Evolutionary conservation across 768 basidiomycete genomes (phyloP).

Genomic region (Collybia sp.): DNA sequence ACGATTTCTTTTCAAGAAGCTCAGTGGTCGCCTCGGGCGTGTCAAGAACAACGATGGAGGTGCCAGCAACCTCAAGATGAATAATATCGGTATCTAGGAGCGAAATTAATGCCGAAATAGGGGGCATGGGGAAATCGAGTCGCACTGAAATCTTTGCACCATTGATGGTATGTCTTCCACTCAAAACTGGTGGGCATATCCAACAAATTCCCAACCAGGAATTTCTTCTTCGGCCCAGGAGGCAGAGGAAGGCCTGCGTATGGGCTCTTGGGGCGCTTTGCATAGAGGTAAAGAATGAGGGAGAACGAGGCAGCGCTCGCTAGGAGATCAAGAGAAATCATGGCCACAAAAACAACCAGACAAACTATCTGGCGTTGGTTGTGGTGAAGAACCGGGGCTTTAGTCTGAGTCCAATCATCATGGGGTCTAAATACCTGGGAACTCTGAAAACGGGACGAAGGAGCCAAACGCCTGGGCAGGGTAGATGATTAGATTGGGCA

Average conservation of each 20-base stretch:
- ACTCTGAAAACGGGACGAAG: too few species aligned
- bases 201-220: conserved; percentile 34
- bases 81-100: conserved; percentile 21
- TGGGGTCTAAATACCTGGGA: too few species aligned
- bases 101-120: not conserved
- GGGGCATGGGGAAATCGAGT: not conserved
- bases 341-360: not conserved
- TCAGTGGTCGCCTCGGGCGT: conserved; percentile 25
- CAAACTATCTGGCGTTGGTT: too few species aligned
- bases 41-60: conserved; percentile 26
- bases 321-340: conserved; percentile 9
- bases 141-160: conserved; percentile 33
- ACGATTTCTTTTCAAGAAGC: conserved; percentile 31
- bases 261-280: conserved; percentile 4
- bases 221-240: conserved; percentile 37
- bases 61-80: conserved; percentile 20
- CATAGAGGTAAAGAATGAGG: conserved; percentile 14
- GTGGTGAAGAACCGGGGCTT: too few species aligned
- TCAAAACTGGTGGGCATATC: conserved; percentile 32
- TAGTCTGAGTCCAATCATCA: too few species aligned
- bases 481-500: too few species aligned
- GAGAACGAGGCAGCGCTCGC: conserved; percentile 9
- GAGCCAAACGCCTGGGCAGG: too few species aligned
- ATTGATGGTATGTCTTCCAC: conserved; percentile 32
- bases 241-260: conserved; percentile 20